phyloP scores from a whole-genome alignment of 2,329 filamentous ascomycete species.

The Chalaropsis ovoidea region DNA sequence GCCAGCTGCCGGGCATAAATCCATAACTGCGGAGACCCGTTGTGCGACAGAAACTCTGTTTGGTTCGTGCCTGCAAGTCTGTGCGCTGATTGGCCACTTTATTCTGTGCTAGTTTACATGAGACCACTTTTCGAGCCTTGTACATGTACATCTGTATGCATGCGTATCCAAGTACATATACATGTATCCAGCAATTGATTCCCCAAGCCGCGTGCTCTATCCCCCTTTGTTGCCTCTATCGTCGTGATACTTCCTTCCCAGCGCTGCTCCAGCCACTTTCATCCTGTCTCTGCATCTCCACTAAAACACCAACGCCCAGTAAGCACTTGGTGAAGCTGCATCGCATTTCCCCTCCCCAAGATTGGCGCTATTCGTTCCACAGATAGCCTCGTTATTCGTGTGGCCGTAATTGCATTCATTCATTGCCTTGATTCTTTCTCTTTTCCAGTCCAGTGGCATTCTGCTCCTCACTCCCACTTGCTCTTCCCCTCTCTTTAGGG shows the following conservation, averaged over 20 bases:
- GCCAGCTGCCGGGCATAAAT: neutral
- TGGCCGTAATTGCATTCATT: neutral
- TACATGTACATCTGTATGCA: no score
- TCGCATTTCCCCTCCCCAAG: neutral
- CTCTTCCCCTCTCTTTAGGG: neutral
- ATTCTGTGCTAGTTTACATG: no score
- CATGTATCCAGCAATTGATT: no score
- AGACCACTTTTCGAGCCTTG: no score
- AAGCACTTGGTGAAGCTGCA: conserved; percentile 5
- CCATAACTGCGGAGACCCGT: no score
- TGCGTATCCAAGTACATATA: no score
- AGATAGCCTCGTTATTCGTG: neutral
- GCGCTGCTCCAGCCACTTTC: neutral
- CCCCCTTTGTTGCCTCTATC: neutral
- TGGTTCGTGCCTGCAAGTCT: no score
- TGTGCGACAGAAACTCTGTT: no score
- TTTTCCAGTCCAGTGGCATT: neutral
- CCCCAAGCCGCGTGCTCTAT: neutral
- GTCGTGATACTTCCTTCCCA: neutral
- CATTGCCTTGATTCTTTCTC: neutral
- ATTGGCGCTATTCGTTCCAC: neutral
- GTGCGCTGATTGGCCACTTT: no score
- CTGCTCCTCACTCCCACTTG: neutral
- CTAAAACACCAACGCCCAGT: neutral
- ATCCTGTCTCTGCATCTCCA: neutral